phyloP scores from a whole-genome alignment of 2,329 filamentous ascomycete genomes.

The Epichloe baconii region DNA sequence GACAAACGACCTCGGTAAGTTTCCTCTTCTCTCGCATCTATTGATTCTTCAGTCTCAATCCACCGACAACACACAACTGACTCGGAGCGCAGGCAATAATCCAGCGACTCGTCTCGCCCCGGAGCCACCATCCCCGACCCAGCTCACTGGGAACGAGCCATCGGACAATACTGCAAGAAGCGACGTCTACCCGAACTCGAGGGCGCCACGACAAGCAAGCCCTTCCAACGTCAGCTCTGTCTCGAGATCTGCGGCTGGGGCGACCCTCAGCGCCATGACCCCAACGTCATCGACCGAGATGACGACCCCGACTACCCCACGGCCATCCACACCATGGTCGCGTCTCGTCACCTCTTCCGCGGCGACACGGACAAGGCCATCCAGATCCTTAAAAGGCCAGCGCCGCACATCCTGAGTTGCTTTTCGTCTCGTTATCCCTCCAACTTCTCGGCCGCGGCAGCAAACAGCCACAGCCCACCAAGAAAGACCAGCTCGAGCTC shows the following conservation, averaged over 20 bases:
- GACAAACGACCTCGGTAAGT: slow-evolving; percentile 52
- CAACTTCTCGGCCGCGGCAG: slow-evolving; percentile 45
- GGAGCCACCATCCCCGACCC: slow-evolving; percentile 33
- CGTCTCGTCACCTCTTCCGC: slow-evolving; percentile 63
- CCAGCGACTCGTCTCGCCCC: slow-evolving; percentile 33
- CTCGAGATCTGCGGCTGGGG: slow-evolving; percentile 65
- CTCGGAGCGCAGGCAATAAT: slow-evolving; percentile 29
- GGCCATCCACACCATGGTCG: slow-evolving; percentile 55
- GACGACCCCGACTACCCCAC: slow-evolving; percentile 35
- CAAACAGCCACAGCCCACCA: slow-evolving; percentile 17
- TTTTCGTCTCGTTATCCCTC: slow-evolving; percentile 56
- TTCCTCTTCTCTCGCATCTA: no score
- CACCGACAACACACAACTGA: slow-evolving; percentile 7
- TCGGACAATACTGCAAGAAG: slow-evolving; percentile 51
- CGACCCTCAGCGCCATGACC: slow-evolving; percentile 36
- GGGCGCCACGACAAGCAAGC: slow-evolving; percentile 48
- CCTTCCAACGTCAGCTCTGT: slow-evolving; percentile 61
- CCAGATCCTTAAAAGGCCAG: slow-evolving; percentile 57
- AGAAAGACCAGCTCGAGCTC: slow-evolving; percentile 41
- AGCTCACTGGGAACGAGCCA: slow-evolving; percentile 45
- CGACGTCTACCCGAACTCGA: slow-evolving; percentile 49
- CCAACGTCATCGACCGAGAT: slow-evolving; percentile 29
- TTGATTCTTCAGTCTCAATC: background rate
- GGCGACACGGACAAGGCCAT: slow-evolving; percentile 57
- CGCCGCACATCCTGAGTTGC: slow-evolving; percentile 45